phyloP scores from a whole-genome alignment of 306 rosid species.

The Quercus mongolica region DNA sequence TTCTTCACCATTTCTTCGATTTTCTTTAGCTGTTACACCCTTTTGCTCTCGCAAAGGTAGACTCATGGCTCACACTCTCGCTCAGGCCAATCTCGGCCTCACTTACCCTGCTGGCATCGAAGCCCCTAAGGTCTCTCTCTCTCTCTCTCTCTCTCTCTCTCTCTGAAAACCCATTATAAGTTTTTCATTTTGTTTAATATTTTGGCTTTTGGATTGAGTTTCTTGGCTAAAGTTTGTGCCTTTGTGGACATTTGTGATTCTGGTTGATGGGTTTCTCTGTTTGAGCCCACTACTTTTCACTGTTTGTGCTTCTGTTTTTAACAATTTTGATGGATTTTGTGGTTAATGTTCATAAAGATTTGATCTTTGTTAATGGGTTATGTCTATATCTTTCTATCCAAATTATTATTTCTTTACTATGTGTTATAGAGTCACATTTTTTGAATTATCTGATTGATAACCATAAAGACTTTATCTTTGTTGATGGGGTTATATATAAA shows the following conservation, averaged over 20 bases:
- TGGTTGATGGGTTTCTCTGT: not conserved
- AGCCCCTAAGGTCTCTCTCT: constrained; percentile 47
- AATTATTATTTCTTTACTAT: not conserved
- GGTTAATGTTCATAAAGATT: not conserved
- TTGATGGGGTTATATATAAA: not conserved
- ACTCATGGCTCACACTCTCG: constrained; percentile 75
- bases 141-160: constrained; percentile 7
- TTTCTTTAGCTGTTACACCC: constrained; percentile 37
- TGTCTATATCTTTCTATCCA: not conserved
- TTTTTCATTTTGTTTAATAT: not conserved
- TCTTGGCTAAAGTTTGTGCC: not conserved
- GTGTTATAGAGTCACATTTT: not conserved
- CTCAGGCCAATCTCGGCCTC: constrained; percentile 86
- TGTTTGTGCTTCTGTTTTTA: not conserved
- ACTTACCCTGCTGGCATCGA: constrained; percentile 60
- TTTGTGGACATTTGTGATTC: not conserved
- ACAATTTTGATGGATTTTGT: not conserved
- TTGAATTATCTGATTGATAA: not conserved
- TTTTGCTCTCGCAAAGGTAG: constrained; percentile 34
- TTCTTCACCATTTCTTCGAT: constrained; percentile 13
- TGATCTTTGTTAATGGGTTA: not conserved
- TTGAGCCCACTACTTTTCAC: not conserved
- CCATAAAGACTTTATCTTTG: not conserved
- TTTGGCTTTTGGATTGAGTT: not conserved
- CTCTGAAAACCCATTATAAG: not conserved